Base-by-base conservation (phyloP, 768 basidiomycete species). In the Termitomyces sp. region DNA sequence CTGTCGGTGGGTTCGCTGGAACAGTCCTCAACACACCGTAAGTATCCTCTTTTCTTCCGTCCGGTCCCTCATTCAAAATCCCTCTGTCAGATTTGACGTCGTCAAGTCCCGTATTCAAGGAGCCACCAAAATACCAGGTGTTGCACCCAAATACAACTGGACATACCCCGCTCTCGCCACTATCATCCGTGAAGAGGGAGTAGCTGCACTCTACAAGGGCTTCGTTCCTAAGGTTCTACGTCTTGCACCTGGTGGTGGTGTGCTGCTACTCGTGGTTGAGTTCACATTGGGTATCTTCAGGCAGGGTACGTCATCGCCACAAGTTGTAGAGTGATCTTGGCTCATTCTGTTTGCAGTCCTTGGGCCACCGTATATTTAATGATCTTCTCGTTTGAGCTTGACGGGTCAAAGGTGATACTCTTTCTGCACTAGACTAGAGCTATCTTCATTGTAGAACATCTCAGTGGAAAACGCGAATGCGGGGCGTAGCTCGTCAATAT, bases 211-310 rank as follows among this genome's bases (percentile, higher is more conserved):
- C 37, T 97, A 96, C 81, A 95, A 95, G 69, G 95, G 96, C 34
- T 99, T 98, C 71, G 78, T 90, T 16, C 96, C 96, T 29, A 99
- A 99, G 71, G 95, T 97, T 4, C 81, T 98, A 42, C 84, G 96
- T 62, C 81, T 99, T 25, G 96, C 95, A 12, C 96, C 96, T 0
- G 96, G 96, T 43, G 96, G 96, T 50, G 96, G 96, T 69, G 88
- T 99, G 12, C 73, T 99, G 31, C 76, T 99, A 29, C 81, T 99
- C 34, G 95, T 95, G n/a, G 93, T 95, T 17, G 92, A 95, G 71
- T 86, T 90, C 59, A 92, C 90, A 2, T 71, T 94, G 38, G 84
- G 81, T 19, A 65, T 89, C 56, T 92, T 95, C 71, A 83, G 92
- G 61, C 77, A 84, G 65, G 81, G 90, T 90, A 60, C 21, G 76